These are phyloP conservation scores for Tolypocladium amazonense DNA, from an alignment of 2,329 filamentous ascomycete species.

Conservation along the genomic window DNA sequence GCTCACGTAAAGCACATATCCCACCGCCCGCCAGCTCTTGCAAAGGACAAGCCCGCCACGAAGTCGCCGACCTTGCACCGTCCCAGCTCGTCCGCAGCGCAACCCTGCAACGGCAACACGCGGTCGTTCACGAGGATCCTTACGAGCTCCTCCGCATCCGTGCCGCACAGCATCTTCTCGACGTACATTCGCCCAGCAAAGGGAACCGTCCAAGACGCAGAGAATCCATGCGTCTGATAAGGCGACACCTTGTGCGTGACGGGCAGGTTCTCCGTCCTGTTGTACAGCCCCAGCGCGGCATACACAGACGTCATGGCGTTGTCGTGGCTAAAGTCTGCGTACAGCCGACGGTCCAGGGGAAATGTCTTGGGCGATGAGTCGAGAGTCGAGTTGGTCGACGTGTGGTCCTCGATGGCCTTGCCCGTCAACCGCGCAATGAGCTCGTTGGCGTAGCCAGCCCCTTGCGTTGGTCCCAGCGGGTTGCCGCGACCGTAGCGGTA, in stretches of 20 bases:
- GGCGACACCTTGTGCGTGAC: constrained; percentile 39
- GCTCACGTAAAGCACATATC: constrained; percentile 36
- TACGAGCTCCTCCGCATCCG: constrained; percentile 54
- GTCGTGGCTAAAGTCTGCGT: constrained; percentile 88
- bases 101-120: constrained; percentile 61
- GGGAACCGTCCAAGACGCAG: constrained; percentile 69
- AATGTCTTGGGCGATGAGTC: constrained; percentile 60
- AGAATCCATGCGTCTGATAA: constrained; percentile 53
- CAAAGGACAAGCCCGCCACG: constrained; percentile 66
- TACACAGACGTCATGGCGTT: constrained; percentile 75
- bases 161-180: constrained; percentile 69
- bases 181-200: constrained; percentile 76
- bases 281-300: constrained; percentile 69
- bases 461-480: constrained; percentile 70
- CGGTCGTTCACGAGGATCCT: constrained; percentile 76
- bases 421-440: constrained; percentile 70
- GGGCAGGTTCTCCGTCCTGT: constrained; percentile 45
- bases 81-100: constrained; percentile 58
- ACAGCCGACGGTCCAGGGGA: constrained; percentile 57
- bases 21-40: constrained; percentile 63
- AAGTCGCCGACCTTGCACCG: constrained; percentile 61
- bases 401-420: constrained; percentile 58
- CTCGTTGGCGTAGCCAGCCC: constrained; percentile 81
- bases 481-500: constrained; percentile 74
- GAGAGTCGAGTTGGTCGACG: constrained; percentile 67